Base-by-base conservation (phyloP, 441 rosid species). In the Cnidoscolus chayamansa region DNA sequence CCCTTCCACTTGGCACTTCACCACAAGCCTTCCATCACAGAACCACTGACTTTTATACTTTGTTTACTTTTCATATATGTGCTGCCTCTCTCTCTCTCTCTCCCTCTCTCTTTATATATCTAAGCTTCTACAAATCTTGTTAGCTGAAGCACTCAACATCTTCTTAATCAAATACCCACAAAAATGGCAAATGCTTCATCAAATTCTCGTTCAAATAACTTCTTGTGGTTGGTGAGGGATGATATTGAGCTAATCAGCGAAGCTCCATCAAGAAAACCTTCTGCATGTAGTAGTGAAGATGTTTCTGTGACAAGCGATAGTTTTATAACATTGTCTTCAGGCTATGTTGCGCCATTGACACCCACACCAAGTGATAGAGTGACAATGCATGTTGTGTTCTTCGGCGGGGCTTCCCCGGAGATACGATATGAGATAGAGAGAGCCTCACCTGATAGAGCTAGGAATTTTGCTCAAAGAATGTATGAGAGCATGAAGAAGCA, bases 401-500 rank as follows among this genome's bases (percentile, higher is more conserved):
- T 65, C 1, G n/a, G 58, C 0, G 74, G 63, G 35, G 25, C 68
- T 0, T 78, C 77, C 0, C 75, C 74, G 20, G 72, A 78, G 25
- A 62, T 73, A 25, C 61, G n/a, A 61, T 9, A 25, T 30, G 54
- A 35, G 53, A 80, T 77, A 30, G 81, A 72, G 66, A 68, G 40
- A 25, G 73, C 75, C 0, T 72, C 84, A 7, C 79, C 75, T 4
- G 70, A 74, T 58, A 81, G 70, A 4, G 77, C 58, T 0, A 77
- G 79, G 74, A 60, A 77, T 11, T 51, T 60, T 17, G 81, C 83
- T 0, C 9, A 77, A 70, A 81, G 75, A 47, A 77, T 77, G 79
- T 74, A 77, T 55, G 73, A 67, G 72, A 77, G 79, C 72, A 62
- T 77, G 83, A 72, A 74, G 79, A 77, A 74, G 71, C 63, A 71